Evolutionary conservation across 1,139 yeast genomes (phyloP).

Genomic region (Meyerozyma carpophila): DNA sequence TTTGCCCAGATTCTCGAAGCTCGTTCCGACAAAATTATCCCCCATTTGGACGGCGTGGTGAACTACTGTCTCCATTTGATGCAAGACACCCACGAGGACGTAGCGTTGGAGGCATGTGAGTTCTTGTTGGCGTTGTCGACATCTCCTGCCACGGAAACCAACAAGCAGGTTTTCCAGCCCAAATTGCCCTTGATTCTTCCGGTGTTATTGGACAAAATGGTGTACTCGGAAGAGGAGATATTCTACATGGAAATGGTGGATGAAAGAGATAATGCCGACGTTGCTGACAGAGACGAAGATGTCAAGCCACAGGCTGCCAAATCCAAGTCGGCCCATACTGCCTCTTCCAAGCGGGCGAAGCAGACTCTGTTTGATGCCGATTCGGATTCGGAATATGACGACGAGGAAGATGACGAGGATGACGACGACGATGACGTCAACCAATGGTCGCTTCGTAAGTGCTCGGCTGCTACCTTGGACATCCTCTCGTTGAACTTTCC

Average conservation of each 20-base stretch:
- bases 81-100: slow-evolving; percentile 61
- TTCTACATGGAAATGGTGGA: slow-evolving; percentile 66
- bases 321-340: slow-evolving; percentile 58
- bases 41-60: slow-evolving; percentile 81
- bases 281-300: slow-evolving; percentile 82
- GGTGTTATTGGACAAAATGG: slow-evolving; percentile 75
- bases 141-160: slow-evolving; percentile 38
- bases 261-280: slow-evolving; percentile 58
- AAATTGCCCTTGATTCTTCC: slow-evolving; percentile 66
- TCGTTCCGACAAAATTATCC: slow-evolving; percentile 73
- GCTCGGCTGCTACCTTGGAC: slow-evolving; percentile 91
- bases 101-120: slow-evolving; percentile 90
- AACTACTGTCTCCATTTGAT: slow-evolving; percentile 80
- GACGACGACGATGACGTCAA: slow-evolving; percentile 58
- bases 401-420: slow-evolving; percentile 58
- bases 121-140: slow-evolving; percentile 76
- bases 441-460: slow-evolving; percentile 89
- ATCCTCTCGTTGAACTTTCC: slow-evolving; percentile 68
- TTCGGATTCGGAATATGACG: slow-evolving; percentile 44
- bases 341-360: slow-evolving; percentile 18
- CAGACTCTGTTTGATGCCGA: slow-evolving; percentile 16
- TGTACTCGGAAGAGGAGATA: slow-evolving; percentile 78
- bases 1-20: slow-evolving; percentile 71
- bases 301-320: slow-evolving; percentile 74
- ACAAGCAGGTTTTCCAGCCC: slow-evolving; percentile 46